phyloP scores from a whole-genome alignment of 1,284 basidiomycete genomes.

The Ustilago trichophora region DNA sequence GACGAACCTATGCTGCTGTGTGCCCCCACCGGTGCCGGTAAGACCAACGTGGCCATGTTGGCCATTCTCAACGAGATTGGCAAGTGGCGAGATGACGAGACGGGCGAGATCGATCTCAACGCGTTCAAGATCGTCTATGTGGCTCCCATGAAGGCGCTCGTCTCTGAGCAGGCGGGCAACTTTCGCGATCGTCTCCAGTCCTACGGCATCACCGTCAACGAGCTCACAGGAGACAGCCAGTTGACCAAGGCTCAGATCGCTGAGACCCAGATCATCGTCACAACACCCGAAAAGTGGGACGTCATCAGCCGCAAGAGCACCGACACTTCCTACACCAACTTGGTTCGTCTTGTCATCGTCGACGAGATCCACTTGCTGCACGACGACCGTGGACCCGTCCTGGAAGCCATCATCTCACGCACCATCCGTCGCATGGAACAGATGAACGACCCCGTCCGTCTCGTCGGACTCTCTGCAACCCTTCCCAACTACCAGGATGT shows the following conservation, averaged over 20 bases:
- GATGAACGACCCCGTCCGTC: slow-evolving; percentile 80
- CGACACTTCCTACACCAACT: slow-evolving; percentile 95
- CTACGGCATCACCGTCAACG: slow-evolving; percentile 88
- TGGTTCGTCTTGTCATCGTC: slow-evolving; percentile 95
- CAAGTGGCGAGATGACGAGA: slow-evolving; percentile 73
- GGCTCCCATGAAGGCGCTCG: slow-evolving; percentile 84
- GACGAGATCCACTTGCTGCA: slow-evolving; percentile 98
- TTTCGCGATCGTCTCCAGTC: slow-evolving; percentile 76
- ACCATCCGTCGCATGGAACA: slow-evolving; percentile 93
- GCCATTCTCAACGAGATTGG: slow-evolving; percentile 63
- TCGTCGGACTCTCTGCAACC: slow-evolving; percentile 95
- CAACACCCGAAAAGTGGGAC: slow-evolving; percentile 99
- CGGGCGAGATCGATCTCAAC: slow-evolving; percentile 85
- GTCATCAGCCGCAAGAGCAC: slow-evolving; percentile 94
- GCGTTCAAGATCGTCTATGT: slow-evolving; percentile 98
- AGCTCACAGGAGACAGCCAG: slow-evolving; percentile 96
- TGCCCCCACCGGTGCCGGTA: slow-evolving; percentile 98
- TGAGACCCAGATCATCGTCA: slow-evolving; percentile 98
- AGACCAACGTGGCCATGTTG: slow-evolving; percentile 99
- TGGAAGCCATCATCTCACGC: slow-evolving; percentile 90
- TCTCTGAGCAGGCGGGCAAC: slow-evolving; percentile 64
- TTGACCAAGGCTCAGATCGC: slow-evolving; percentile 98
- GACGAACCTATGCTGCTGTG: slow-evolving; percentile 95
- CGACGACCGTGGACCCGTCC: slow-evolving; percentile 96
- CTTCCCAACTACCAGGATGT: slow-evolving; percentile 98